Evolutionary conservation across 192 early-diverging fungal species (phyloP), one percentile per base, ranked within the genome.

Genomic region (Entomortierella beljakovae): DNA sequence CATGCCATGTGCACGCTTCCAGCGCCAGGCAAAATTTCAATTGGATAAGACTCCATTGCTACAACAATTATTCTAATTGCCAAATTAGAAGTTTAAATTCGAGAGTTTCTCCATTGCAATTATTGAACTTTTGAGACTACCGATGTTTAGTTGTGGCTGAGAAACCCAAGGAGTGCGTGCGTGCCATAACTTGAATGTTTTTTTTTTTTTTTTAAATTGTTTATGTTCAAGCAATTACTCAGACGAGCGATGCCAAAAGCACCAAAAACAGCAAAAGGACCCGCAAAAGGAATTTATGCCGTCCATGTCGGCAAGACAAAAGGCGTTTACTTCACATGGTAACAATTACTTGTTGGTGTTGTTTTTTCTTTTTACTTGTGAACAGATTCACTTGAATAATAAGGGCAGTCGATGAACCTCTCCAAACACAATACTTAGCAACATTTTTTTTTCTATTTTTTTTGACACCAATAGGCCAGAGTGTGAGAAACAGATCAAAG

Each of bases 401-500:
- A 18, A 43, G 18, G 18, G 42, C 42, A 43, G 42, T 43, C 18
- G 42, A 8, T 43, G 10, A 43, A 43, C 18, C 10, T 11, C 8
- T 8, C 51, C 10, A 29, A 53, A 6, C 51, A 13, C 51, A 16
- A 53, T 53, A 29, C 25, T 9, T 13, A 53, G 2, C 15, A n/a
- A n/a, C 51, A 25, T 53, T 53, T 26, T 26, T 16, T 26, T 53
- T 53, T 26, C 15, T 53, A 6, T 53, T 26, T 53, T 53, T 48
- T 10, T 50, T 15, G 3, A 0, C 5, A 25, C 9, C 9, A 20
- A 3, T 75, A 87, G 92, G 92, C 83, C 77, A 16, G 91, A 91
- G 50, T 93, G 92, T 69, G 77, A 91, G 43, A 64, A 74, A 25
- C 70, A 88, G 35, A 82, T 88, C 6, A 70, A 81, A 25, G 82